A percentile compares a stretch with the other conserved stretches of the same genome.
Conservation (phyloP, 352 stramenopile species). For the Halophytophthora batemanensis region DNA sequence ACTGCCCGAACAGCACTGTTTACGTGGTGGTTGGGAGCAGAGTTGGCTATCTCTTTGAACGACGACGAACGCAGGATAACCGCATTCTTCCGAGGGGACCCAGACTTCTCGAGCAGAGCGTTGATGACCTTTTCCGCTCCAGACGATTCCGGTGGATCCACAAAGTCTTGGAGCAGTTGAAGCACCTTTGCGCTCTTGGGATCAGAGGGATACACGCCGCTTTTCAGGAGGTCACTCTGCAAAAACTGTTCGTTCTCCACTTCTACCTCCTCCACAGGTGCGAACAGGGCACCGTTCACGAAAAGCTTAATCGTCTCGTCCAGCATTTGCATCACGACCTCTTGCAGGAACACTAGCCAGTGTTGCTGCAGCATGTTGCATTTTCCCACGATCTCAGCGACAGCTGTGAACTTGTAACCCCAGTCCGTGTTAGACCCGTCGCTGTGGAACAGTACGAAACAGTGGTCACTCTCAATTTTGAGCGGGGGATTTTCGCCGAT, state of each 20-base stretch:
- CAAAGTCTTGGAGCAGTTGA: slow-evolving; percentile 58
- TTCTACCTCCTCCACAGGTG: slow-evolving; percentile 49
- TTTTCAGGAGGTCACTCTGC: slow-evolving; percentile 68
- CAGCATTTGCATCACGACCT: slow-evolving; percentile 43
- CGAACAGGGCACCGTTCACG: slow-evolving; percentile 41
- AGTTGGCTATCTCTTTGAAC: slow-evolving; percentile 36
- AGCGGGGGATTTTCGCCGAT: slow-evolving; percentile 59
- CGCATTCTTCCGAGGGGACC: slow-evolving; percentile 9
- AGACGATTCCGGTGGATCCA: slow-evolving; percentile 31
- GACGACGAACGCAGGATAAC: slow-evolving; percentile 28
- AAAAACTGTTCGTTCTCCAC: slow-evolving; percentile 49
- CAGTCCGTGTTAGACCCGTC: slow-evolving; percentile 85
- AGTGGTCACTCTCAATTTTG: slow-evolving; percentile 74
- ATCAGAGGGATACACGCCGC: slow-evolving; percentile 38
- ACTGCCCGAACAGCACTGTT: slow-evolving; percentile 66
- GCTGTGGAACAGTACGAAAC: slow-evolving; percentile 81
- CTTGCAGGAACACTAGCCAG: slow-evolving; percentile 56
- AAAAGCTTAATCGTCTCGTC: slow-evolving; percentile 53
- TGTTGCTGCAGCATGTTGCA: slow-evolving; percentile 52
- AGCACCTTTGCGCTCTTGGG: slow-evolving; percentile 61
- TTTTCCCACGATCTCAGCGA: slow-evolving; percentile 61
- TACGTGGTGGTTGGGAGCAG: slow-evolving; percentile 32
- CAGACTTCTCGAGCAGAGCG: slow-evolving; percentile 33
- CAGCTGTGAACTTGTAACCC: slow-evolving; percentile 75
- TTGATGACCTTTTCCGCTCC: slow-evolving; percentile 43